Base-by-base conservation (phyloP, 2,329 filamentous ascomycete genomes). In the Aureobasidium namibiae region DNA sequence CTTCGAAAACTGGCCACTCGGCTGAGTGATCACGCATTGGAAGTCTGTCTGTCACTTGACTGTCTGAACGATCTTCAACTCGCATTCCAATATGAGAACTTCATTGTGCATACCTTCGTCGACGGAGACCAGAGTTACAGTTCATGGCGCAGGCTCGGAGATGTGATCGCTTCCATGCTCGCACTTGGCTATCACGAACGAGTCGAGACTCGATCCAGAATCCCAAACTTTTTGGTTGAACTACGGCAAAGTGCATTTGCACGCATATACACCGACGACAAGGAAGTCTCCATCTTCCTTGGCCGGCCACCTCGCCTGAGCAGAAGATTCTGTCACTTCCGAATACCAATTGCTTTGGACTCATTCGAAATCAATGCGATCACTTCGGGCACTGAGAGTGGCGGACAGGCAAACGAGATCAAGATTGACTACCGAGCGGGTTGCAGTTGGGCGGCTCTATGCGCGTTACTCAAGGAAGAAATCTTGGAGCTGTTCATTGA, bases 231-330 rank as follows among this genome's bases (percentile, higher is more conserved):
- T n/a, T 65, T 79, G 1, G 66, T 64, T 0, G 69, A 77, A 46
- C 69, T 78, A 56, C 68, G 76, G 24, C 69, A 70, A 58, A 66
- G 67, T 2, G 72, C 72, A 6, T 78, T 79, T 60, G 73, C 73
- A 5, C 69, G 72, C 1, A 70, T 71, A 6, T 80, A 78, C 57
- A 74, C 74, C 7, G 73, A 72, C 4, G 78, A 80, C 59, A 80
- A 79, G 59, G 75, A 73, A 41, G 66, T 79, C 8, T 73, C 77
- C 1, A 75, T 78, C 1, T 80, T 80, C 56, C 72, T 80, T n/a
- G 78, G 78, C 4, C 71, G 78, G 2, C 78, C 78, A 4, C 76
- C 77, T 3, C 70, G 77, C 2, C 74, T 80, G 39, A 71, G 71
- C n/a, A 68, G 72, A 38, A 70, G 72, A 39, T 78, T 73, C 60